Evolutionary conservation across 139 green algal genomes (phyloP), one percentile per base, ranked within the genome.

Genomic region (Chlorella sp.): DNA sequence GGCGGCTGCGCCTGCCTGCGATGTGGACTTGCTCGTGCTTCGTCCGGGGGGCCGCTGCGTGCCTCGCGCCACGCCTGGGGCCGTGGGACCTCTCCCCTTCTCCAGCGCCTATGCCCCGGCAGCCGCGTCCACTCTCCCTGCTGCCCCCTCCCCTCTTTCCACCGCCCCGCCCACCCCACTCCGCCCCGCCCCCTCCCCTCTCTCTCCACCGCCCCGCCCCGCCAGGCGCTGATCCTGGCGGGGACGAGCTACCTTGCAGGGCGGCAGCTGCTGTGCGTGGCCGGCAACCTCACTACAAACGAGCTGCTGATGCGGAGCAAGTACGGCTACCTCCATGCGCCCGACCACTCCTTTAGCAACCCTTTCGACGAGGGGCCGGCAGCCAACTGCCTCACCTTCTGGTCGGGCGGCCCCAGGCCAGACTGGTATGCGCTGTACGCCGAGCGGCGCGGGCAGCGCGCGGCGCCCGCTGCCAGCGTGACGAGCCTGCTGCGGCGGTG

Each of bases 241-340:
- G 63, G 63, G 2, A 83, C 74, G 29, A 42, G 21, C 2, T 83
- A 79, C 35, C 69, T 92, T 33, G 67, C 74, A 29, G 31, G 5
- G 0, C 84, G 89, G 3, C 62, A 73, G 51, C 31, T 77, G 9
- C 76, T 89, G 27, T 83, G 79, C 68, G 78, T 81, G 5, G 69
- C 83, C 25, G 83, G 68, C 51, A 92, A 91, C 73, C 81, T 94
- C 25, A 94, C 90, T n/a, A 80, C 77, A 48, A 90, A 90, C 45
- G 90, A 94, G 83, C 53, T 88, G 35, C 77, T 92, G 72, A 48
- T 86, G 41, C 79, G 90, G 1, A 31, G 42, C n/a, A 82, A 60
- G 67, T 91, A 90, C 42, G 71, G 36, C 21, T 91, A 94, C 74
- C 77, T 94, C 29, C 71, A 83, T 17, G 65, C 43, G 8, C 33